A percentile compares a stretch with the other conserved stretches of the same genome.
Evolutionary conservation across 768 basidiomycete genomes (phyloP).

Genomic region (Boletus barrowsii): DNA sequence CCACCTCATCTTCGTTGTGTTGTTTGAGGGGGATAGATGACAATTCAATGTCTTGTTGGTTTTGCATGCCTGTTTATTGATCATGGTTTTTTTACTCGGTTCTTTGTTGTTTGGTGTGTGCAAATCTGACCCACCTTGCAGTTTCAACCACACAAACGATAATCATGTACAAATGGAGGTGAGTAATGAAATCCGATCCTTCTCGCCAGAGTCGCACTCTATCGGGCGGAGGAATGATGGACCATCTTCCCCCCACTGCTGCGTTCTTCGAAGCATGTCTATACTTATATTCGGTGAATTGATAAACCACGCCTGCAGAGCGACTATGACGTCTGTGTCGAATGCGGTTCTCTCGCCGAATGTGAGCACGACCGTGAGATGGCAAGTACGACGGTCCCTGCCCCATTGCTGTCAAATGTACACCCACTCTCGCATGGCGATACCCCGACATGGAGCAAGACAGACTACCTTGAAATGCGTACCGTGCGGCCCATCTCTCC

Average conservation of each 20-base stretch:
- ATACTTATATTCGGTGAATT: constrained; percentile 3
- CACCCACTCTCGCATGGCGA: constrained; percentile 14
- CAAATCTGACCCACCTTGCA: constrained; percentile 29
- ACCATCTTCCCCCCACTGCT: neutral
- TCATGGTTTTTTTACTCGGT: neutral
- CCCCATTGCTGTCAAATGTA: neutral
- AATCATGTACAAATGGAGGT: constrained; percentile 78
- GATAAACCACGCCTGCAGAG: constrained; percentile 40
- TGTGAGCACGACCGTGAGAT: constrained; percentile 62
- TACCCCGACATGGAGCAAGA: constrained; percentile 15
- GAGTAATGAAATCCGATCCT: constrained; percentile 20
- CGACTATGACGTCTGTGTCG: constrained; percentile 69
- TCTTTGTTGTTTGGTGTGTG: neutral
- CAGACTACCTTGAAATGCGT: constrained; percentile 65
- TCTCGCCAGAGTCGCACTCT: constrained; percentile 15
- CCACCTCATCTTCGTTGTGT: neutral
- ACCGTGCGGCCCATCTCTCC: constrained; percentile 49
- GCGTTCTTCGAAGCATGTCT: constrained; percentile 3
- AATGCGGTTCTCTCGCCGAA: constrained; percentile 65
- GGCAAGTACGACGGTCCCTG: constrained; percentile 2
- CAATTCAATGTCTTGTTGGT: neutral
- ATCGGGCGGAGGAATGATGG: constrained; percentile 14
- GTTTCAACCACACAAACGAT: constrained; percentile 71
- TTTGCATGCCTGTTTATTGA: constrained; percentile 1
- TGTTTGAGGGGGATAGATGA: neutral